Evolutionary conservation across 345 rosid genomes (phyloP).

Genomic region (Carallia brachiata): DNA sequence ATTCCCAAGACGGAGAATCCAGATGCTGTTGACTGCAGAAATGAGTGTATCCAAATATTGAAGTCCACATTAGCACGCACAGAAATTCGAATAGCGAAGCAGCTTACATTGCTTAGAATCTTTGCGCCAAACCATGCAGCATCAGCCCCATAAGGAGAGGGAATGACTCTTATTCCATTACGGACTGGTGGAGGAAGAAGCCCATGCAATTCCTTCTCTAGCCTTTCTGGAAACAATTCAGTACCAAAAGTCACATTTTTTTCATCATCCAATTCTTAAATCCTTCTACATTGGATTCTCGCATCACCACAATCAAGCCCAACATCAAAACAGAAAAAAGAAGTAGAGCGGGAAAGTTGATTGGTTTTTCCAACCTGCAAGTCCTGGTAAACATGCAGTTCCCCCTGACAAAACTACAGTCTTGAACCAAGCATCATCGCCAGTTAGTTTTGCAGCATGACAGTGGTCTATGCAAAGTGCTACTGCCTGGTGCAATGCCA

Average conservation of each 20-base stretch:
- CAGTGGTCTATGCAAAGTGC: constrained; percentile 96
- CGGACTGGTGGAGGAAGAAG: constrained; percentile 51
- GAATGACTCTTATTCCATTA: constrained; percentile 62
- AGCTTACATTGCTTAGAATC: constrained; percentile 74
- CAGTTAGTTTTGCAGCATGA: constrained; percentile 57
- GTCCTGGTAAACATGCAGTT: constrained; percentile 79
- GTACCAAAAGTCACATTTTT: background rate
- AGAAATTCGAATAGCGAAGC: constrained; percentile 1
- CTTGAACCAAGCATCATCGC: constrained; percentile 84
- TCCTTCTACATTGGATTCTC: background rate
- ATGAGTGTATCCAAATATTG: background rate
- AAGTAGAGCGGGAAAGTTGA: background rate
- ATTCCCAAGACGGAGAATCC: background rate
- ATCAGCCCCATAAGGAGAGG: constrained; percentile 72
- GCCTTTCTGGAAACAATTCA: constrained; percentile 55
- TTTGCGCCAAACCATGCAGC: constrained; percentile 92
- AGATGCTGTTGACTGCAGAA: background rate
- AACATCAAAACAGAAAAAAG: background rate
- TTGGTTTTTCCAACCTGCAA: constrained; percentile 48
- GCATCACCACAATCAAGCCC: background rate
- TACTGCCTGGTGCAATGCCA: constrained; percentile 89
- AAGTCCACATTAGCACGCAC: background rate
- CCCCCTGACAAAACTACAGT: constrained; percentile 84
- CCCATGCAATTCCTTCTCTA: constrained; percentile 68
- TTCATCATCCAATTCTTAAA: background rate